phyloP scores from a whole-genome alignment of 2,329 filamentous ascomycete species.

The Paraphoma chrysanthemicola region DNA sequence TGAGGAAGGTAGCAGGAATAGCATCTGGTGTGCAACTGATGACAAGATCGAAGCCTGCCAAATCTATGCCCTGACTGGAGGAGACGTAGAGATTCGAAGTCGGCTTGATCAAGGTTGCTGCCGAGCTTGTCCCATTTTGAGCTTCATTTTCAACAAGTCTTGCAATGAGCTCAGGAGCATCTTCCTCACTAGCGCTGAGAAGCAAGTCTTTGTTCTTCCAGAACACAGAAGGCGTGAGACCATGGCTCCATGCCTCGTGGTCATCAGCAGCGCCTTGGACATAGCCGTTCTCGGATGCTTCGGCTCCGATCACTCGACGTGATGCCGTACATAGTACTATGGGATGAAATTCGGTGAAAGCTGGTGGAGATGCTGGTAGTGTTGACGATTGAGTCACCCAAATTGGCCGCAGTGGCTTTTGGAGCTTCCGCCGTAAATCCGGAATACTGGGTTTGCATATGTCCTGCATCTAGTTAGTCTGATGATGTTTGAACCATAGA shows the following conservation, averaged over 20 bases:
- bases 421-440: conserved; percentile 62
- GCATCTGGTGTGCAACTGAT: conserved; percentile 55
- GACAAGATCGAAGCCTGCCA: conserved; percentile 48
- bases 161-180: conserved; percentile 63
- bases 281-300: conserved; percentile 76
- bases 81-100: conserved; percentile 51
- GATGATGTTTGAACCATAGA: neutral
- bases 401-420: conserved; percentile 76
- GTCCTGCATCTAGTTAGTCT: conserved; percentile 40
- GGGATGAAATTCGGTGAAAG: conserved; percentile 68
- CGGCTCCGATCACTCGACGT: conserved; percentile 70
- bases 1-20: conserved; percentile 24
- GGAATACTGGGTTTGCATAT: conserved; percentile 67
- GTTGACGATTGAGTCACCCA: conserved; percentile 78
- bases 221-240: conserved; percentile 79
- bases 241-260: conserved; percentile 88
- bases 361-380: conserved; percentile 54
- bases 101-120: conserved; percentile 51
- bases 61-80: conserved; percentile 44
- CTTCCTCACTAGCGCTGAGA: conserved; percentile 69
- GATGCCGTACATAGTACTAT: conserved; percentile 89
- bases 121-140: conserved; percentile 8
- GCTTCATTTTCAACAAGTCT: conserved; percentile 44
- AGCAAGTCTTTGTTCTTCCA: conserved; percentile 73
- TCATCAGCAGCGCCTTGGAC: conserved; percentile 96